Base-by-base conservation (phyloP, 129 eudicot genomes). In the Flaveria ramosissima region DNA sequence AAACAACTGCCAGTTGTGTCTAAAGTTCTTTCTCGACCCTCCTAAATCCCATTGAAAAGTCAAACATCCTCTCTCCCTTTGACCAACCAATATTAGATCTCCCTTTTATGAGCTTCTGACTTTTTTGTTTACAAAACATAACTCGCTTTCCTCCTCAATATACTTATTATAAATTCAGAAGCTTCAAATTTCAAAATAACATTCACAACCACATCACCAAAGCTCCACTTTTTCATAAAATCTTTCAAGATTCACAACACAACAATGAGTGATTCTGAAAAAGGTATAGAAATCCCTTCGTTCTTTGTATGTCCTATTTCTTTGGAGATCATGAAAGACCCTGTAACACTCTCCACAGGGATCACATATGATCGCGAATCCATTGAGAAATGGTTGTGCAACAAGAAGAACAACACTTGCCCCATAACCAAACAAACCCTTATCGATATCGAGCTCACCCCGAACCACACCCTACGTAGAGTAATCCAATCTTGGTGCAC, bases 401-500 rank as follows among this genome's bases (percentile, higher is more conserved):
- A 74, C 16, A 67, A 60, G 30, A 86, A 89, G 30, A 86, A 89
- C 17, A 20, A 11, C 32, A 82, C 79, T 14, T 86, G 91, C 48
- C 96, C 95, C 17, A 78, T 89, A 23, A 84, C 91, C 68, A 89
- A 89, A 74, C 91, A 86, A 73, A 72, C 39, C 56, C 81, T 89
- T n/a, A 47, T 72, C 5, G 86, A 79, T 71, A 13, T 75, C 3
- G 86, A 81, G 56, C 69, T 89, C 45, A 89, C 91, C 21, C 94
- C 94, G 0, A 89, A 89, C 81, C 82, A 86, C 77, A 89, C 89
- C 16, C 82, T 89, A 47, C 79, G 91, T 2, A 80, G 96, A 9
- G 36, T 89, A 3, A 89, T 89, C 67, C 89, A 86, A 57, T 81
- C 96, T 2, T 89, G 96, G 96, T 89, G 96, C 83, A 89, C 88